Evolutionary conservation across 2,329 filamentous ascomycete species (phyloP), one percentile per base, ranked within the genome.

Genomic region (Teratosphaeria nubilosa): DNA sequence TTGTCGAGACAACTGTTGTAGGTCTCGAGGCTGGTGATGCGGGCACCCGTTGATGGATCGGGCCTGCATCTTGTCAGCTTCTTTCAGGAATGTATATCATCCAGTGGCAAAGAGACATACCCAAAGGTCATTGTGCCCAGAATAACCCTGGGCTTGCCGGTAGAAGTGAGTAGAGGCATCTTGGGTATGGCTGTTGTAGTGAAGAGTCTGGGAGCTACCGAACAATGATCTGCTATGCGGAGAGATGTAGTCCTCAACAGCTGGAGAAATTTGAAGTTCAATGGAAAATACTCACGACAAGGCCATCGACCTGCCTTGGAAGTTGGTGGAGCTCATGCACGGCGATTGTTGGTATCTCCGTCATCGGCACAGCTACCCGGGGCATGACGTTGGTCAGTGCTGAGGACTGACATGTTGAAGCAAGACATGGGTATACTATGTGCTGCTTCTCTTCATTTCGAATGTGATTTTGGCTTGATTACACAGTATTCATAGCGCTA

Each of bases 1-100:
- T 86, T 79, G 70, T 92, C 86, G 41, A 95, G 82, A 51, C 82
- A 81, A 65, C 82, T 82, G 65, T 86, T 88, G 76, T 86, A 90
- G 51, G 87, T 86, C 59, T 83, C 77, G n/a, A 84, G 72, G 20
- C 77, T 78, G 24, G 88, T 91, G 68, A 95, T 85, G 52, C 90
- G 85, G 51, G 86, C 88, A 37, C 88, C 89, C 13, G 73, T 69
- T 16, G 72, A 70, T 59, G 80, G 78, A 58, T 83, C 81, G 2
- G 88, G 84, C 31, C 75, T 74, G 61, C 54, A 65, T 34, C 31
- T n/a, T 31, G 25, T 58, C 24, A 58, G 53, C 31, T 24, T n/a
- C 13, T 22, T 22, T 2, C 24, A 14, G 24, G 2, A 56, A 32
- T 41, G 13, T 48, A 16, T 16, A 2, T 37, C 2, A 13, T 11